Evolutionary conservation across 179 eudicot genomes (phyloP), one percentile per base, ranked within the genome.

Genomic region (Beta lomatogona): DNA sequence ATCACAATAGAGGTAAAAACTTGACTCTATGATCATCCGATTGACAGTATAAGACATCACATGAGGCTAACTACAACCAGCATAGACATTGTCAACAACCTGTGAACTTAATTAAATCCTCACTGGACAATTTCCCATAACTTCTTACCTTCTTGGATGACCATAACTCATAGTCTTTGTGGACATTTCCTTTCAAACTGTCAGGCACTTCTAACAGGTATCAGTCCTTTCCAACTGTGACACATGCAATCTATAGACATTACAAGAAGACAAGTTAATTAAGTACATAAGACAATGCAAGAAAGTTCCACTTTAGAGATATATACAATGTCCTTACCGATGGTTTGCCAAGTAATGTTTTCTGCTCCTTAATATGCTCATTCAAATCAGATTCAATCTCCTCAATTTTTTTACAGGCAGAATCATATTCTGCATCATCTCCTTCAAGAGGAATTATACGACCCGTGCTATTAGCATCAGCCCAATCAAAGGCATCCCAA

Each of bases 191-290:
- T 71, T 88, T 78, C 81, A 93, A 83, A 82, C 86, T 87, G 73
- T 97, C 99, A 44, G 97, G 97, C 76, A 97, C 87, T 85, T 97
- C 98, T 87, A 97, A 82, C 83, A 94, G 98, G 85, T 97, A 97
- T 36, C 87, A 55, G 57, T 97, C 99, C 86, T 94, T 97, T 82
- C 99, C 99, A 70, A 97, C 83, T 31, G 91, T 86, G 36, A 97
- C 99, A 83, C 87, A 97, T 79, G 63, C 85, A 15, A 94, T 91
- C 99, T 97, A 85, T 84, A 89, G 45, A 74, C 36, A 79, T 36
- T 59, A 75, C 53, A 81, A 70, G 48, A 25, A 52, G 50, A 64
- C 75, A 36, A 46, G 71, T 73, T 69, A 79, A 75, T 28, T 21
- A 64, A 73, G 70, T 53, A 53, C 61, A 80, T 28, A 50, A 83